Conservation (phyloP, 768 basidiomycete genomes). For the Phaffia australis region DNA sequence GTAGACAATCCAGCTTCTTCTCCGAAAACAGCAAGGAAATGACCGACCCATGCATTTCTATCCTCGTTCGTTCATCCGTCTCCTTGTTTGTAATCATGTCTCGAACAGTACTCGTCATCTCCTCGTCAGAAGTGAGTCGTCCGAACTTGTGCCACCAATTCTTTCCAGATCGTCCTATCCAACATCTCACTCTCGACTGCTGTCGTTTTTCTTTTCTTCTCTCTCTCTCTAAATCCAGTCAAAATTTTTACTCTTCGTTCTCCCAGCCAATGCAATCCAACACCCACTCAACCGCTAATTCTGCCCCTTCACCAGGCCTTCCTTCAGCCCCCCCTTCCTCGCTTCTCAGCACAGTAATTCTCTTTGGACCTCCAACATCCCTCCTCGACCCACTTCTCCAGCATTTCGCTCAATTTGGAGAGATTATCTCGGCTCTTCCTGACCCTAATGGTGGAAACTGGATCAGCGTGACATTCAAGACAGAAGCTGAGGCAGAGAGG, state of each 20-base stretch:
- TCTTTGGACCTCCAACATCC: slow-evolving; percentile 82
- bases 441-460: slow-evolving; percentile 64
- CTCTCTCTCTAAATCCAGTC: no score
- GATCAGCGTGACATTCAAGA: slow-evolving; percentile 59
- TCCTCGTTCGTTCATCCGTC: no score
- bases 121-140: slow-evolving; percentile 4
- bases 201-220: no score
- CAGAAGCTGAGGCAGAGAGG: slow-evolving; percentile 55
- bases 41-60: slow-evolving; percentile 1
- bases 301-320: neutral
- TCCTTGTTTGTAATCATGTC: neutral
- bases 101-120: neutral
- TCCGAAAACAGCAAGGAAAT: neutral
- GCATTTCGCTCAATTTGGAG: slow-evolving; percentile 45
- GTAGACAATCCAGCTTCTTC: no score
- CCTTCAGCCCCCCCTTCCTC: neutral
- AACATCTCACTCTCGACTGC: no score
- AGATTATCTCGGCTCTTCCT: slow-evolving; percentile 56
- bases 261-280: neutral
- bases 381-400: slow-evolving; percentile 48
- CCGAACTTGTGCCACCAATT: neutral
- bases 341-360: slow-evolving; percentile 43
- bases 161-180: neutral
- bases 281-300: neutral
- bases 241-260: neutral